phyloP scores from a whole-genome alignment of 139 green algal genomes.

The Closterium sp. region DNA sequence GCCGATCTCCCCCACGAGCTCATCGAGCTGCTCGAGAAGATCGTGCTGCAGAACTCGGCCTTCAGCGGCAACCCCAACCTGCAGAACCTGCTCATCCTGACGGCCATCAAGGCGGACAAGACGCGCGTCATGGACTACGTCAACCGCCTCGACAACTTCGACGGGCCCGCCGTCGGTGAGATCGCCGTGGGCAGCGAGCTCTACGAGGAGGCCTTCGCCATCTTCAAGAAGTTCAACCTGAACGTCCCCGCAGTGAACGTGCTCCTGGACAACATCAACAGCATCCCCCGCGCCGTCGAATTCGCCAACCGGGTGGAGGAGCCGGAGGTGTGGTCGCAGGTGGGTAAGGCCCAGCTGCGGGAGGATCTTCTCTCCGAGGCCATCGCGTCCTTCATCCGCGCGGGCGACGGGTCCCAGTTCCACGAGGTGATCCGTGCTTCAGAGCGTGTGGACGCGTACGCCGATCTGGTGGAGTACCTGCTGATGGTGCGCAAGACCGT shows the following conservation, averaged over 20 bases:
- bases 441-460: conserved; percentile 60
- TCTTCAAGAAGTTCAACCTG: conserved; percentile 96
- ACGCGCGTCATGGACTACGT: conserved; percentile 93
- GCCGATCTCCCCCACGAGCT: conserved; percentile 92
- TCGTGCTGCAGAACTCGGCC: conserved; percentile 94
- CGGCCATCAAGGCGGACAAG: conserved; percentile 93
- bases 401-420: conserved; percentile 71
- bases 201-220: conserved; percentile 97
- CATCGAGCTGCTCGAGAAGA: conserved; percentile 99
- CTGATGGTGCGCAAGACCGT: conserved; percentile 95
- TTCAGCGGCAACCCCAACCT: conserved; percentile 99
- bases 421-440: conserved; percentile 70
- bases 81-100: conserved; percentile 93
- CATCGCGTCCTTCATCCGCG: conserved; percentile 88
- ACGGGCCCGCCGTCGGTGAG: conserved; percentile 71
- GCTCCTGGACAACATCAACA: conserved; percentile 83
- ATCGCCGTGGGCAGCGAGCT: conserved; percentile 62
- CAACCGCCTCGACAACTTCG: conserved; percentile 97
- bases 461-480: conserved; percentile 94
- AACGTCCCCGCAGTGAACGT: conserved; percentile 78
- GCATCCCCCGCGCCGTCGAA: conserved; percentile 51
- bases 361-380: conserved; percentile 71
- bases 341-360: conserved; percentile 88
- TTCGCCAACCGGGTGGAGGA: conserved; percentile 51
- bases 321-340: conserved; percentile 83